These are phyloP conservation scores for Naganishia friedmannii DNA, from an alignment of 768 basidiomycete genomes.

Conservation along the genomic window DNA sequence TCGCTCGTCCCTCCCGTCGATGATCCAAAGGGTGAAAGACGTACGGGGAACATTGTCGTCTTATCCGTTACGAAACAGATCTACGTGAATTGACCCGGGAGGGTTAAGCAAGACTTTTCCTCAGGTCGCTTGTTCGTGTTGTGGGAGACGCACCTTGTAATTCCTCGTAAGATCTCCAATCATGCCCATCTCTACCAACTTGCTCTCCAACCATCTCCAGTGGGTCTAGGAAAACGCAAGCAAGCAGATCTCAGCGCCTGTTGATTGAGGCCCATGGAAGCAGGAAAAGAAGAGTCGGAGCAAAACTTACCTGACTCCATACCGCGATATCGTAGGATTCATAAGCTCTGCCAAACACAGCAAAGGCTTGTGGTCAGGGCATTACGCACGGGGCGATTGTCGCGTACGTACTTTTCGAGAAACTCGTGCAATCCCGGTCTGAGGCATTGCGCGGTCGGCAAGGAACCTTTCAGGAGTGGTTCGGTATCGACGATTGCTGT, in stretches of 20 bases:
- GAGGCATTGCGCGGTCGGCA: constrained; percentile 77
- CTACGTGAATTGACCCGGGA: constrained; percentile 32
- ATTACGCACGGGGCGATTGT: neutral
- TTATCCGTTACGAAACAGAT: constrained; percentile 70
- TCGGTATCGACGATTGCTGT: constrained; percentile 71
- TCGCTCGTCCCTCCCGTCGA: neutral
- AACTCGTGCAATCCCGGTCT: constrained; percentile 81
- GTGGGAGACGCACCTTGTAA: constrained; percentile 62
- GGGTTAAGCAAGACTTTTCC: too few species aligned
- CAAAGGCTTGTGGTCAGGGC: neutral
- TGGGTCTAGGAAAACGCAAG: constrained; percentile 59
- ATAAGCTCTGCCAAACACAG: constrained; percentile 52
- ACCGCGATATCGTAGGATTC: constrained; percentile 85
- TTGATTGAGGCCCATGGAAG: too few species aligned
- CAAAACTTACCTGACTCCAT: constrained; percentile 60
- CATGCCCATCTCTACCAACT: constrained; percentile 81
- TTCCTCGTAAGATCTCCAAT: constrained; percentile 62
- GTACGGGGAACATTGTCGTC: constrained; percentile 71
- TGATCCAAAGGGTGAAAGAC: too few species aligned
- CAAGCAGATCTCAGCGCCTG: too few species aligned
- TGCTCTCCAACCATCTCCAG: constrained; percentile 86
- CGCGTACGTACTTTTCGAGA: constrained; percentile 57
- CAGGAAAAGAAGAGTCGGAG: neutral
- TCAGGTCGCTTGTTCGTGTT: too few species aligned
- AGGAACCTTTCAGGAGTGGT: constrained; percentile 73